Evolutionary conservation across 176 grass and related monocot species (phyloP), one percentile per base, ranked within the genome.

Genomic region (Avena insularis): DNA sequence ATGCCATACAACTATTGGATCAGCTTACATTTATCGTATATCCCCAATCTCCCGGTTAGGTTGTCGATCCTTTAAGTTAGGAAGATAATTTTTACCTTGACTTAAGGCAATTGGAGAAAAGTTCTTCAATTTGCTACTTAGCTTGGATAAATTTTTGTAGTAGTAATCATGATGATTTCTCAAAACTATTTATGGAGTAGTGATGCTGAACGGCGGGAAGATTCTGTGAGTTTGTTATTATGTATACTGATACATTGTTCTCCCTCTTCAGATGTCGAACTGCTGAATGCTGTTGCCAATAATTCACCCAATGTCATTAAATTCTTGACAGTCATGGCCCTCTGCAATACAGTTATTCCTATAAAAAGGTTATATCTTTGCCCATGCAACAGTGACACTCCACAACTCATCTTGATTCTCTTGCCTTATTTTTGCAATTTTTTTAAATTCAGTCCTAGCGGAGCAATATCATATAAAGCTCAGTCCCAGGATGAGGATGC

Each of bases 401-500:
- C 8, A 60, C 38, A 84, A 60, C 25, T 38, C 53, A 45, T 50
- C 16, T 56, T 75, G 17, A 65, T 84, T 75, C 45, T 10, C 58
- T 84, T 60, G 51, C 49, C 51, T 77, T 80, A 72, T 49, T 57
- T 71, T 84, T 20, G 35, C 25, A 79, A 10, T 83, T 21, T 91
- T 87, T 33, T 79, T 5, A 31, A 80, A 36, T 82, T 14, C 75
- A 98, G 96, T 88, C 85, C 86, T 86, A 92, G 79, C 4, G 96
- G 93, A 84, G 78, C 59, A 75, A 92, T 98, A 85, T 90, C 49
- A 9, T 98, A 96, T 89, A 98, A 95, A 94, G 92, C 96, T 35
- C 96, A 98, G 82, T 98, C 96, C 49, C 96, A 98, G 59, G 96
- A 98, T 91, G 96, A 98, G 89, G 96, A 98, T 91, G 96, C 96